Conservation (phyloP, 2,329 filamentous ascomycete species). For the Neopestalotiopsis clavispora region DNA sequence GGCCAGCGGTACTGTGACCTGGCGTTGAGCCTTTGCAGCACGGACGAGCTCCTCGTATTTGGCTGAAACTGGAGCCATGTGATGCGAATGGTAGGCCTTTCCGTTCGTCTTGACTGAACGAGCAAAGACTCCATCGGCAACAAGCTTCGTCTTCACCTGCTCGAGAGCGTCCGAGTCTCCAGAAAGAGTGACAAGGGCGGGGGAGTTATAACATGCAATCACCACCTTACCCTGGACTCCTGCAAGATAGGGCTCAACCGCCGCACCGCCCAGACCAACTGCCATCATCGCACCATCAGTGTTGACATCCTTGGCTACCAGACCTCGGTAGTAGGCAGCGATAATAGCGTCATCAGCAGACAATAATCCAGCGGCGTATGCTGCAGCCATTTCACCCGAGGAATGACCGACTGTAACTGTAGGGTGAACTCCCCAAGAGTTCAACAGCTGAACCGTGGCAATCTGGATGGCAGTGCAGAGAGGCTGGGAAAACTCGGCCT, state of each 20-base stretch:
- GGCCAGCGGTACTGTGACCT: neutral
- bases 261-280: slow-evolving; percentile 32
- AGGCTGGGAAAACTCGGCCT: slow-evolving; percentile 1
- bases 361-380: slow-evolving; percentile 50
- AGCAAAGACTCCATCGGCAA: slow-evolving; percentile 45
- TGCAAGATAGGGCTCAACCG: slow-evolving; percentile 32
- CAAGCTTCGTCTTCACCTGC: slow-evolving; percentile 41
- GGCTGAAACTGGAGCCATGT: slow-evolving; percentile 26
- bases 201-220: slow-evolving; percentile 44
- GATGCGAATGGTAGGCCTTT: slow-evolving; percentile 45
- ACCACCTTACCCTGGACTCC: slow-evolving; percentile 43
- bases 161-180: slow-evolving; percentile 47
- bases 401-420: slow-evolving; percentile 43
- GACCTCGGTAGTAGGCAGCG: neutral
- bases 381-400: slow-evolving; percentile 50
- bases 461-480: slow-evolving; percentile 34
- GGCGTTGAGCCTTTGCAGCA: neutral
- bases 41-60: slow-evolving; percentile 13
- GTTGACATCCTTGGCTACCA: slow-evolving; percentile 9
- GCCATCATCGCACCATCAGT: slow-evolving; percentile 36
- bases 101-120: slow-evolving; percentile 49
- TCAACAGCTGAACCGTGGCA: slow-evolving; percentile 44
- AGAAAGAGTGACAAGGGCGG: slow-evolving; percentile 53
- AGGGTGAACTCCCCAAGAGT: slow-evolving; percentile 38
- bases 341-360: slow-evolving; percentile 27